Base-by-base conservation (phyloP, 768 basidiomycete genomes). In the Agaricus subrufescens region DNA sequence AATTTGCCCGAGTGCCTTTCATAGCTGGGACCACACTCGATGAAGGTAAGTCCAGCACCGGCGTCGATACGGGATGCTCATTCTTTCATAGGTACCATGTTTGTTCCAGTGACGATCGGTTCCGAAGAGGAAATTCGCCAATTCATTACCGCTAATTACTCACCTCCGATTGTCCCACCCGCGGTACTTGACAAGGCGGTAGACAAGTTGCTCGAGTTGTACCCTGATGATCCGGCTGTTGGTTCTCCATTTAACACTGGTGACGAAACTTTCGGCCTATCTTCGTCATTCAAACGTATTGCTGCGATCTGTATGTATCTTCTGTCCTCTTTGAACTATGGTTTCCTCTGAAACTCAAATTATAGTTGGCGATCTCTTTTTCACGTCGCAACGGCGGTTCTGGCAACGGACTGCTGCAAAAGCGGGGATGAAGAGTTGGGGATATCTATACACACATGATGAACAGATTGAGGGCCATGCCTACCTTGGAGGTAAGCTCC, bases 181-280 rank as follows among this genome's bases (percentile, higher is more conserved):
- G 57, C 44, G 3, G 60, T 56, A 3, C 61, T 72, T 4, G 43
- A 58, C 12, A 48, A 48, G 2, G 68, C 66, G 1, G 59, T 66
- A 2, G 60, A 69, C 6, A 58, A 54, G 12, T 29, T 78, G 0
- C 56, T 77, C 0, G 54, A 72, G 19, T 59, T 76, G 2, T 80
- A 81, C 60, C 77, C 78, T 0, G 65, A 76, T 53, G 62, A 66
- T 37, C 73, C 79, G 23, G 63, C 74, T 12, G 57, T 68, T 30
- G 80, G 80, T 2, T 74, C 75, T 0, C 80, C 80, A 0, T 81
- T 72, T 58, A 68, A 67, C 11, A 80, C 78, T 2, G 77, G 79
- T 4, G 69, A 73, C 57, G 61, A 75, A 25, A 75, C 76, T 0
- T 80, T 79, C 57, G 77, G 77, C 0, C 60, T 75, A 11, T 59